Percentiles rank a stretch among this genome's conserved stretches.
Conservation (phyloP, 2,329 filamentous ascomycete genomes). For the Alternaria gansuensis region DNA sequence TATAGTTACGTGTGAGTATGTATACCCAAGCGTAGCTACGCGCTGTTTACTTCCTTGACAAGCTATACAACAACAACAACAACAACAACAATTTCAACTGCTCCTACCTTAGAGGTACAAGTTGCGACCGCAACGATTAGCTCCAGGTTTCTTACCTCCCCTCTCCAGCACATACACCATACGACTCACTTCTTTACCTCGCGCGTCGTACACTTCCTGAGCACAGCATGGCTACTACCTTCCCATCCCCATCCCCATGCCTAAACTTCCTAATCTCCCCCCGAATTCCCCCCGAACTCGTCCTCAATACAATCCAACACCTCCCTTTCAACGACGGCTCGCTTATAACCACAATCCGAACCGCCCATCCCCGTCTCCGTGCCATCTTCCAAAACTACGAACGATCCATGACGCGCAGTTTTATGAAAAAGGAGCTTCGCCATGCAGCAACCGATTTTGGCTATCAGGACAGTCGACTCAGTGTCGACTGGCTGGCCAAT, state of each 20-base stretch:
- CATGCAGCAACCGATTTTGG: conserved; percentile 45
- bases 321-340: conserved; percentile 39
- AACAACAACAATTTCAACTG: neutral
- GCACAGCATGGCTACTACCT: conserved; percentile 25
- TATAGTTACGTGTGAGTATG: conserved; percentile 11
- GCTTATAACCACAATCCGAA: conserved; percentile 29
- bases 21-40: conserved; percentile 3
- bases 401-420: conserved; percentile 35
- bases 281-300: conserved; percentile 39
- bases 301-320: conserved; percentile 40
- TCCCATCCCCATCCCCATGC: neutral
- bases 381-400: conserved; percentile 38
- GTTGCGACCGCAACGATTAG: neutral
- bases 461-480: conserved; percentile 16
- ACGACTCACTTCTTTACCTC: neutral
- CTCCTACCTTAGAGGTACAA: conserved; percentile 12
- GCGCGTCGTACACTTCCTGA: conserved; percentile 5
- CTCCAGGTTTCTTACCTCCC: neutral
- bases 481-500: conserved; percentile 37
- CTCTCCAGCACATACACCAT: neutral
- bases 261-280: conserved; percentile 26
- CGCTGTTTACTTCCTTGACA: conserved; percentile 2
- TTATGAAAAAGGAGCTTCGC: conserved; percentile 38
- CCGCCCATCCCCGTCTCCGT: conserved; percentile 31
- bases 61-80: neutral